These are phyloP conservation scores for Linum usitatissimum DNA, from an alignment of 345 rosid species.

Conservation along the genomic window DNA sequence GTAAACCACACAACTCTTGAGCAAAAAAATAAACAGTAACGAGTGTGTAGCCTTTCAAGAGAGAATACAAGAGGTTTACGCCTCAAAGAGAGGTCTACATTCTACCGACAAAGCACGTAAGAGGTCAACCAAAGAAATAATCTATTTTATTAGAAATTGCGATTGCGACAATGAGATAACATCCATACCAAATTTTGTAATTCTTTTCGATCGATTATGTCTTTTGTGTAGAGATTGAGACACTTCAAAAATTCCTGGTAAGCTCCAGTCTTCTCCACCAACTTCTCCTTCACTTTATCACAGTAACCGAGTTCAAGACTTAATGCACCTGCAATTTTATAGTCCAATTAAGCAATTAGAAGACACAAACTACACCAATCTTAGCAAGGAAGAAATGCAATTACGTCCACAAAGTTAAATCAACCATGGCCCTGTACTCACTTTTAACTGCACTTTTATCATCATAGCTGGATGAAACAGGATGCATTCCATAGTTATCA, in stretches of 20 bases:
- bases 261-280: conserved; percentile 46
- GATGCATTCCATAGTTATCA: conserved; percentile 39
- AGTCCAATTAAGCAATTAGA: conserved; percentile 8
- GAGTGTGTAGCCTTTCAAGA: no score
- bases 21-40: no score
- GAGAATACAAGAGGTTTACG: no score
- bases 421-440: conserved; percentile 17
- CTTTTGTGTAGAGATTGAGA: conserved; percentile 74
- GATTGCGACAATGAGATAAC: not conserved
- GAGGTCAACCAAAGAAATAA: not conserved
- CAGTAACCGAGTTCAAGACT: conserved; percentile 71
- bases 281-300: conserved; percentile 74
- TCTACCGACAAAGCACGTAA: not conserved
- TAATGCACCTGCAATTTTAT: conserved; percentile 41
- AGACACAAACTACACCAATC: not conserved
- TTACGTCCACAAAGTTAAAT: not conserved
- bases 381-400: not conserved
- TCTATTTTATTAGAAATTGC: not conserved
- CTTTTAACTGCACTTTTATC: conserved; percentile 60
- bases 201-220: conserved; percentile 68
- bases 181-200: conserved; percentile 74
- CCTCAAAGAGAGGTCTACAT: not conserved
- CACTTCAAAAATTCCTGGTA: conserved; percentile 76
- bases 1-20: not conserved
- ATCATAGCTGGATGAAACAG: conserved; percentile 46